phyloP scores from a whole-genome alignment of 495 filamentous ascomycete species.

The Achaetomiella virescens region DNA sequence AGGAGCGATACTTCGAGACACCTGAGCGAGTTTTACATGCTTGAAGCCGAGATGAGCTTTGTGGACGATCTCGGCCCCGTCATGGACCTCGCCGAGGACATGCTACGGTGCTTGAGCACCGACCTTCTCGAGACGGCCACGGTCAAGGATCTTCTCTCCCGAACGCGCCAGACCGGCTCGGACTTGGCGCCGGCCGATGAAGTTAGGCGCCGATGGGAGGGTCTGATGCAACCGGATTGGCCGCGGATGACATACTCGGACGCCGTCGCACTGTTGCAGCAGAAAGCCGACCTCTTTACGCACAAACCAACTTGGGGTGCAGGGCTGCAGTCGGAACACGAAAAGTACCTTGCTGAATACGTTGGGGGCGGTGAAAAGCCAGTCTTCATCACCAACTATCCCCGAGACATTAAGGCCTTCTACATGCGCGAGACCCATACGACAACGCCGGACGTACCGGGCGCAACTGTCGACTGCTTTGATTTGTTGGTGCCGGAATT shows the following conservation, averaged over 20 bases:
- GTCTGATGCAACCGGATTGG: slow-evolving; percentile 59
- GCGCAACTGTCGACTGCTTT: slow-evolving; percentile 81
- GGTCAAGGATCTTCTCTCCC: slow-evolving; percentile 51
- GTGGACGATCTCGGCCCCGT: slow-evolving; percentile 60
- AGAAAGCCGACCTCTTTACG: slow-evolving; percentile 58
- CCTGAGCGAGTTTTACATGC: slow-evolving; percentile 97
- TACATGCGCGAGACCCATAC: slow-evolving; percentile 72
- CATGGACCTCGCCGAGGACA: slow-evolving; percentile 71
- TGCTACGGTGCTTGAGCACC: slow-evolving; percentile 58
- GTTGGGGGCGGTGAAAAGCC: slow-evolving; percentile 59
- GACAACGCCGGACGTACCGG: slow-evolving; percentile 13
- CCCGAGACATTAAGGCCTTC: slow-evolving; percentile 80
- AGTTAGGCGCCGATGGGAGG: slow-evolving; percentile 64
- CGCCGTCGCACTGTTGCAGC: slow-evolving; percentile 62
- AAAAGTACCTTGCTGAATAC: slow-evolving; percentile 72
- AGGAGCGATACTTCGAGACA: slow-evolving; percentile 91
- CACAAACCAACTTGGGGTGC: slow-evolving; percentile 62
- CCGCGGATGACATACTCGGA: slow-evolving; percentile 78
- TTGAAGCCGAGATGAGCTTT: slow-evolving; percentile 85
- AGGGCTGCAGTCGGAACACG: slow-evolving; percentile 86
- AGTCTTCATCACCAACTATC: slow-evolving; percentile 92
- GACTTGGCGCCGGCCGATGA: slow-evolving; percentile 34
- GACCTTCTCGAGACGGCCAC: slow-evolving; percentile 49
- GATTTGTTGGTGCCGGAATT: slow-evolving; percentile 87
- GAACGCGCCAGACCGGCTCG: slow-evolving; percentile 25